Conservation (phyloP, 176 grass and related monocot genomes). For the Saccharum spontaneum region DNA sequence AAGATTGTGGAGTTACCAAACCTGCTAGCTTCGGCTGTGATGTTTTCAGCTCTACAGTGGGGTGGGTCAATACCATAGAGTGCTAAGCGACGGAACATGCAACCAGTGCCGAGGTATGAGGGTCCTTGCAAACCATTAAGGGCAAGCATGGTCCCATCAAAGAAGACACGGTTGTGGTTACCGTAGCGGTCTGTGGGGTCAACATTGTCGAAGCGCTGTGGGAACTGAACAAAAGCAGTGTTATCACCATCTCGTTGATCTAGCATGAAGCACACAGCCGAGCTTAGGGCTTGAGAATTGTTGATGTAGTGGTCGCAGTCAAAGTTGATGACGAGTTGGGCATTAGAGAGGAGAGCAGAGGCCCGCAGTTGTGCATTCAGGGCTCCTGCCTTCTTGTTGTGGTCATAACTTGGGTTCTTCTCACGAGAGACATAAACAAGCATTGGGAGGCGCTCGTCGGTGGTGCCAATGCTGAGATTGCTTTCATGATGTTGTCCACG, state of each 20-base stretch:
- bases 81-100: conserved; percentile 40
- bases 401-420: conserved; percentile 34
- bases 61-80: conserved; percentile 45
- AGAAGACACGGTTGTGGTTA: conserved; percentile 88
- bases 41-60: neutral
- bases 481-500: neutral
- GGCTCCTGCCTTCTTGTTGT: conserved; percentile 48
- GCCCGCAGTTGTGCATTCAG: conserved; percentile 24
- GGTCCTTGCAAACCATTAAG: conserved; percentile 67
- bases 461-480: neutral
- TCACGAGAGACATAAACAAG: conserved; percentile 35
- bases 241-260: conserved; percentile 59
- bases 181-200: conserved; percentile 78
- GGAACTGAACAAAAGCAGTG: conserved; percentile 85
- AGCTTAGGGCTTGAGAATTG: conserved; percentile 37
- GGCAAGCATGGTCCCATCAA: conserved; percentile 85
- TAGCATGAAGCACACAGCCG: conserved; percentile 39
- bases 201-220: conserved; percentile 84
- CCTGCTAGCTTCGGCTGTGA: neutral
- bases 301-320: conserved; percentile 50
- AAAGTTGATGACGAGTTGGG: conserved; percentile 40
- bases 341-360: conserved; percentile 30
- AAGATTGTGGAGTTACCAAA: conserved; percentile 28
- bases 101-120: conserved; percentile 32
- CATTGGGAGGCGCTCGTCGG: conserved; percentile 16